Conservation (phyloP, 2,329 filamentous ascomycete species). For the Cladorrhinum sp. region DNA sequence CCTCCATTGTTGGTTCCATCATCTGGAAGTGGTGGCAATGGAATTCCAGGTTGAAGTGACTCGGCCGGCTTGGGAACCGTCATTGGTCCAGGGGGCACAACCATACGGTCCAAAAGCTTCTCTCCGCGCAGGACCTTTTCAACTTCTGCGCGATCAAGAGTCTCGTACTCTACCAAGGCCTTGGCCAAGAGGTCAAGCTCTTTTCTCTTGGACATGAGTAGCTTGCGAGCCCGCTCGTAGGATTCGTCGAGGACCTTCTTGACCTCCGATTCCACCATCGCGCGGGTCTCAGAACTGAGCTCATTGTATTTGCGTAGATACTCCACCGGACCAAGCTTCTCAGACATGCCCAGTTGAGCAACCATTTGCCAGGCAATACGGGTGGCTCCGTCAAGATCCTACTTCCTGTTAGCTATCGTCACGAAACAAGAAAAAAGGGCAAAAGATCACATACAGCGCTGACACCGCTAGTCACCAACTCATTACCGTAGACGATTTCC, state of each 20-base stretch:
- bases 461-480: constrained; percentile 87
- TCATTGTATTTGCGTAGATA: constrained; percentile 75
- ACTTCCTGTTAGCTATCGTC: background rate
- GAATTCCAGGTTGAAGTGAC: constrained; percentile 21
- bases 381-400: constrained; percentile 85
- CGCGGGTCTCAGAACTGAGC: constrained; percentile 81
- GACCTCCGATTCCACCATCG: constrained; percentile 84
- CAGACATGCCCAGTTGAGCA: constrained; percentile 84
- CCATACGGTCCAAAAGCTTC: constrained; percentile 68
- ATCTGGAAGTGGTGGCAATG: constrained; percentile 23
- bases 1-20: constrained; percentile 11
- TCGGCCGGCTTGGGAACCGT: constrained; percentile 55
- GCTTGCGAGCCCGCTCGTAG: constrained; percentile 66
- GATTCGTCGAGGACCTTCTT: constrained; percentile 80
- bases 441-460: constrained; percentile 58
- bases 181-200: constrained; percentile 86
- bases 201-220: constrained; percentile 72
- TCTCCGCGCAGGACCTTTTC: constrained; percentile 86
- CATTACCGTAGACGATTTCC: constrained; percentile 86
- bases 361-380: constrained; percentile 83
- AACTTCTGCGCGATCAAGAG: constrained; percentile 82
- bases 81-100: constrained; percentile 58
- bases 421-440: background rate
- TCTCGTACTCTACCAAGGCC: constrained; percentile 92
- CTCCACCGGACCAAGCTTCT: constrained; percentile 84